Evolutionary conservation across 306 rosid species (phyloP).

Genomic region (Trifolium pratense): DNA sequence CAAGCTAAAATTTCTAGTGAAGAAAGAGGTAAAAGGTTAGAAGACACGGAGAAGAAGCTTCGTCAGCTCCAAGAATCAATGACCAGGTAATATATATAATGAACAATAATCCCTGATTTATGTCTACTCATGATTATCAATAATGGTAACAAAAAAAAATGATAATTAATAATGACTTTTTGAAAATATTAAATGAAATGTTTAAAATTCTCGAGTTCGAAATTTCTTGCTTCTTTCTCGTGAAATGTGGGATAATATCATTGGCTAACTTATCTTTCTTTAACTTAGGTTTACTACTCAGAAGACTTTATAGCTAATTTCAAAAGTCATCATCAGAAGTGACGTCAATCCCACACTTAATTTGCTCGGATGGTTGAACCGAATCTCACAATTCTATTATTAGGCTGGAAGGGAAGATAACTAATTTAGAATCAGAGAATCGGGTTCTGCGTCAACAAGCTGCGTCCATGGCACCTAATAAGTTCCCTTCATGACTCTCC

Average conservation of each 20-base stretch:
- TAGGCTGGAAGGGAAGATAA: constrained; percentile 81
- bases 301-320: constrained; percentile 22
- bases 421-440: constrained; percentile 79
- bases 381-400: constrained; percentile 45
- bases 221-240: constrained; percentile 1
- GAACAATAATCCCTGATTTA: constrained; percentile 35
- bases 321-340: constrained; percentile 32
- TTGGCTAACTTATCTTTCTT: constrained; percentile 26
- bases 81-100: constrained; percentile 56
- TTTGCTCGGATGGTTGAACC: constrained; percentile 38
- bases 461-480: constrained; percentile 79
- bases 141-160: no score
- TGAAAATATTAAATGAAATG: constrained; percentile 33
- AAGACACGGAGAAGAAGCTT: constrained; percentile 73
- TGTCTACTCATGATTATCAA: constrained; percentile 16
- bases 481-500: constrained; percentile 77
- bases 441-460: constrained; percentile 85
- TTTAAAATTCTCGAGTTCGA: constrained; percentile 17
- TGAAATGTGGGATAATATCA: constrained; percentile 23
- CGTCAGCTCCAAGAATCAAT: constrained; percentile 77
- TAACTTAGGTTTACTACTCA: constrained; percentile 22
- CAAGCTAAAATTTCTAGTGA: constrained; percentile 63
- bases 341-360: constrained; percentile 24
- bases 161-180: constrained; percentile 8
- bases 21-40: constrained; percentile 63